Conservation (phyloP, 345 rosid genomes). For the Clarkia xantiana region DNA sequence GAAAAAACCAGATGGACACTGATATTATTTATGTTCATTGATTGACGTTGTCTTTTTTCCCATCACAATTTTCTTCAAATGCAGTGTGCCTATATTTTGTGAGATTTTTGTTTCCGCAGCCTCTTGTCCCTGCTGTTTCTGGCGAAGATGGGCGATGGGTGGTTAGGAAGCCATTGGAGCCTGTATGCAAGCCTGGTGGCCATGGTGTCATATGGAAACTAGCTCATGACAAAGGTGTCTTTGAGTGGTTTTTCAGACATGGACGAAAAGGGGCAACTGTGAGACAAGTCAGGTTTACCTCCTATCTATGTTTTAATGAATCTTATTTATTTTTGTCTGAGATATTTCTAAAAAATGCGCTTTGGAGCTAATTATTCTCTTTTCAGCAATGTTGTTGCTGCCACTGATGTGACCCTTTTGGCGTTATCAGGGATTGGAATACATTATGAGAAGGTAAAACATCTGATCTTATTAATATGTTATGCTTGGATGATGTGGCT, state of each 20-base stretch:
- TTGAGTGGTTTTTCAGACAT: constrained; percentile 66
- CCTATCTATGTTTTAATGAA: not conserved
- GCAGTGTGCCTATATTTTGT: not conserved
- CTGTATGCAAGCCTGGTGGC: constrained; percentile 93
- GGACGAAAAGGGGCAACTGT: constrained; percentile 86
- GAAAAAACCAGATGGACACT: not conserved
- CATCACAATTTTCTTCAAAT: not conserved
- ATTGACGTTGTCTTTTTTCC: not conserved
- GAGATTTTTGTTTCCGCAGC: constrained; percentile 31
- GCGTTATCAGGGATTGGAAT: constrained; percentile 89
- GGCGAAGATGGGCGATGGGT: constrained; percentile 85
- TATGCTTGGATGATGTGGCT: too few relatives aligned
- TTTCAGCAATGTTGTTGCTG: constrained; percentile 91
- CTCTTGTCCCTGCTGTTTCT: constrained; percentile 73
- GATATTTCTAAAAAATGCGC: too few relatives aligned
- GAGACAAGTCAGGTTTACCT: constrained; percentile 82
- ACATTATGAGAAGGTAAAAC: constrained; percentile 45
- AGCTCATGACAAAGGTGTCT: constrained; percentile 80
- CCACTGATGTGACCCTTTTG: constrained; percentile 77
- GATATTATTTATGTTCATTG: not conserved
- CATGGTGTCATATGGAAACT: constrained; percentile 97
- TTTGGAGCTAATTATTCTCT: too few relatives aligned
- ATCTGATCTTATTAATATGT: too few relatives aligned
- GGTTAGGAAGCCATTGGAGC: constrained; percentile 52
- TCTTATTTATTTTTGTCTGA: not conserved